Percentiles rank a stretch among this genome's conserved stretches.
Conservation (phyloP, 2,329 filamentous ascomycete species). For the Dissoconium aciculare region DNA sequence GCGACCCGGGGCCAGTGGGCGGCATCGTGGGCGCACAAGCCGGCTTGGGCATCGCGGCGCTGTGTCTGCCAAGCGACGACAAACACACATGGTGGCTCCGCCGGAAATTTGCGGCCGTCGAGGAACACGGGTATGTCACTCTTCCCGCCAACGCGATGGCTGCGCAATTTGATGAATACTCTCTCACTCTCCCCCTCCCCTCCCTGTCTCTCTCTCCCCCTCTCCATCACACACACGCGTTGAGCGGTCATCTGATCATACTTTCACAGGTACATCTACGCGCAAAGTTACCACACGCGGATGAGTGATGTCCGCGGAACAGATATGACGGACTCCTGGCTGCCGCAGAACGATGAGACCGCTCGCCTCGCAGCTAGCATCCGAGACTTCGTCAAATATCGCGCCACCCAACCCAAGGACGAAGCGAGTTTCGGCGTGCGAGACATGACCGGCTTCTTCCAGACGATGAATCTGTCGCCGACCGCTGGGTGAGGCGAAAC, state of each 20-base stretch:
- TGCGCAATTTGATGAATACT: too few relatives aligned
- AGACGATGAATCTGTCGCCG: too few relatives aligned
- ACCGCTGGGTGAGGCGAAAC: too few relatives aligned
- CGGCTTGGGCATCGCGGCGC: constrained; percentile 55
- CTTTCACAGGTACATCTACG: constrained; percentile 60
- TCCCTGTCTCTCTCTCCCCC: background rate
- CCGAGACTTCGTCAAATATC: constrained; percentile 51
- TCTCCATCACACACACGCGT: constrained; percentile 1
- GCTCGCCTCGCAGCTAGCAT: constrained; percentile 60
- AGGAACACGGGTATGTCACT: constrained; percentile 64
- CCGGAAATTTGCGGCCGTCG: constrained; percentile 61
- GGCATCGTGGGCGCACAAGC: constrained; percentile 56
- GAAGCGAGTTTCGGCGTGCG: constrained; percentile 15
- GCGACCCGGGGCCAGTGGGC: constrained; percentile 54
- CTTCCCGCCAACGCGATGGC: too few relatives aligned
- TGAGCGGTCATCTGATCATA: background rate
- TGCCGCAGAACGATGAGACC: constrained; percentile 66
- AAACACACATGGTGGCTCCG: constrained; percentile 66
- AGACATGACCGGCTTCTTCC: constrained; percentile 27
- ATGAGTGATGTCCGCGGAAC: constrained; percentile 65
- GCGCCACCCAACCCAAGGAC: constrained; percentile 18
- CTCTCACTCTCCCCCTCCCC: constrained; percentile 10
- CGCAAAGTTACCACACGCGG: constrained; percentile 54
- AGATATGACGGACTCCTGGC: constrained; percentile 71
- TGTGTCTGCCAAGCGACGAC: constrained; percentile 65